Evolutionary conservation across 257 asterid species (phyloP).

Genomic region (Nicotiana noctiflora): DNA sequence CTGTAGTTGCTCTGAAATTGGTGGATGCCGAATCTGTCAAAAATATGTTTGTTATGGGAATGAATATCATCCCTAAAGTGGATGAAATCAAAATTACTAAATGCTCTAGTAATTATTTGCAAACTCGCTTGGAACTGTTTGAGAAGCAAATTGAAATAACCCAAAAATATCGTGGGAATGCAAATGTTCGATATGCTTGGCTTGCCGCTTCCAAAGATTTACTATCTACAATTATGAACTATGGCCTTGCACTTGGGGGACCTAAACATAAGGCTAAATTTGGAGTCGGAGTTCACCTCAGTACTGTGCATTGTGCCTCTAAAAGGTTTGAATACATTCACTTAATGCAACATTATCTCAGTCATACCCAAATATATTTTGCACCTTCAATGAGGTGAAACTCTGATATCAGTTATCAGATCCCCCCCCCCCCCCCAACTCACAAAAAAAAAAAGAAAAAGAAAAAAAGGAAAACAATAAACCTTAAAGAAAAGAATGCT

Average conservation of each 20-base stretch:
- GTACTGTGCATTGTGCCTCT: conserved; percentile 53
- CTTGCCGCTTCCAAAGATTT: conserved; percentile 63
- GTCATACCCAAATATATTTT: background rate
- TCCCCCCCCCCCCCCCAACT: too few relatives aligned
- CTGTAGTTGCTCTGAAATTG: conserved; percentile 15
- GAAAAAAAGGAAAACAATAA: background rate
- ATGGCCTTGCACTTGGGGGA: conserved; percentile 50
- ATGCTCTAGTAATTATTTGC: conserved; percentile 31
- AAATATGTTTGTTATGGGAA: conserved; percentile 45
- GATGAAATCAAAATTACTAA: conserved; percentile 35
- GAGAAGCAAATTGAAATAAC: conserved; percentile 69
- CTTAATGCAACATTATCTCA: background rate
- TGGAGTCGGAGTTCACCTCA: conserved; percentile 60
- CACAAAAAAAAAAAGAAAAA: background rate
- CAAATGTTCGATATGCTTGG: conserved; percentile 79
- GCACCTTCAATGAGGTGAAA: background rate
- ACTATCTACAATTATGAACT: conserved; percentile 39
- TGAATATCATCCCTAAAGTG: conserved; percentile 24
- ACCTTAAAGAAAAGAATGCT: background rate
- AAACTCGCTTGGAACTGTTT: conserved; percentile 58
- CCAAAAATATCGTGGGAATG: conserved; percentile 55
- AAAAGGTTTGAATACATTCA: conserved; percentile 5
- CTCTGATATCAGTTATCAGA: conserved; percentile 44
- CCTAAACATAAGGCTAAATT: conserved; percentile 28
- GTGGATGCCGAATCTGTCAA: conserved; percentile 33